Evolutionary conservation across 768 basidiomycete species (phyloP).

Genomic region (Phlegmacium glaucopus): DNA sequence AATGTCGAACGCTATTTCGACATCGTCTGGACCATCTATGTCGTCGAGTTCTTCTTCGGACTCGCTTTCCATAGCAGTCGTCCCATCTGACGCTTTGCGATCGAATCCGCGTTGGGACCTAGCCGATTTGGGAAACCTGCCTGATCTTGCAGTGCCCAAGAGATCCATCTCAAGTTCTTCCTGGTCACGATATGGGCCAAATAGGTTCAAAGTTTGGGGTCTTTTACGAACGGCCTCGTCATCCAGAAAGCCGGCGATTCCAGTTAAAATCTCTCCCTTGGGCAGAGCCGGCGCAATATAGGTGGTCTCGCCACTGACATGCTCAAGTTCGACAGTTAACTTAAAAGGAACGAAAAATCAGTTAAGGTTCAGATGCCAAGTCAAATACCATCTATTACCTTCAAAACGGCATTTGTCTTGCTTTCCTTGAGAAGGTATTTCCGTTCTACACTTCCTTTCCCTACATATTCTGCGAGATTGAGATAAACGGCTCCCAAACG

Average conservation of each 20-base stretch:
- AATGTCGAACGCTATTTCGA: constrained; percentile 30
- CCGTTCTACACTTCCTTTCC: constrained; percentile 54
- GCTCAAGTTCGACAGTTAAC: constrained; percentile 56
- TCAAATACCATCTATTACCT: constrained; percentile 35
- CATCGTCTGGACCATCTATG: background rate
- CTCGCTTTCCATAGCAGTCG: background rate
- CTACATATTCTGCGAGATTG: constrained; percentile 74
- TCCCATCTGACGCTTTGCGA: constrained; percentile 2
- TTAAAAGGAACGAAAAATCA: constrained; percentile 15
- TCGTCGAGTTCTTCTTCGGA: constrained; percentile 1
- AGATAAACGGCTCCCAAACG: constrained; percentile 64
- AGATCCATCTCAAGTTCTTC: constrained; percentile 35
- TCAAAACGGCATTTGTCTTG: constrained; percentile 77
- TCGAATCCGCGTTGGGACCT: background rate
- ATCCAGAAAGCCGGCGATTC: constrained; percentile 59
- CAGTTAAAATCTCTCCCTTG: constrained; percentile 69
- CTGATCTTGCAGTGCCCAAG: constrained; percentile 21
- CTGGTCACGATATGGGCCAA: constrained; percentile 35
- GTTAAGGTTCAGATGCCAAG: no score
- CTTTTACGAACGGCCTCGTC: constrained; percentile 51
- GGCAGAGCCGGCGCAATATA: constrained; percentile 68
- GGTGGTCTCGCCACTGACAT: constrained; percentile 48
- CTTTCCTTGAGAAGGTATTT: constrained; percentile 68
- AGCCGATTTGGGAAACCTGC: constrained; percentile 14
- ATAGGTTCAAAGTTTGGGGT: constrained; percentile 48